Evolutionary conservation across 2,329 filamentous ascomycete species (phyloP).

Genomic region (Trichoderma lentiforme): DNA sequence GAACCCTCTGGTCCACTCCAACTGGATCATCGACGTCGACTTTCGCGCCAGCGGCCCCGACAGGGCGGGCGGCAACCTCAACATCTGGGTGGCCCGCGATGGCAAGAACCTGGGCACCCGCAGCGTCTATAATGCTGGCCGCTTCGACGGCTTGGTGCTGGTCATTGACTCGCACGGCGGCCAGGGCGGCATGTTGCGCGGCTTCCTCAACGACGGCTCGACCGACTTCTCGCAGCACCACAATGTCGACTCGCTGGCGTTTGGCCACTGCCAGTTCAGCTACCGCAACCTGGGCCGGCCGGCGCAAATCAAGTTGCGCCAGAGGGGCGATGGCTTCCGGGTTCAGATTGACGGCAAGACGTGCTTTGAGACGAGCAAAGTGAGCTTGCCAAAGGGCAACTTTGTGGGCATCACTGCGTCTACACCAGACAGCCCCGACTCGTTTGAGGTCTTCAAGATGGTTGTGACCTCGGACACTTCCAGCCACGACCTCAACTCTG

Average conservation of each 20-base stretch:
- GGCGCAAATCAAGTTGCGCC: slow-evolving; percentile 71
- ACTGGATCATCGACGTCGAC: slow-evolving; percentile 81
- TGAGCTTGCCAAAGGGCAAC: slow-evolving; percentile 76
- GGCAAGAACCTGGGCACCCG: slow-evolving; percentile 64
- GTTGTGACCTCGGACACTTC: slow-evolving; percentile 60
- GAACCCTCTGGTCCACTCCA: slow-evolving; percentile 54
- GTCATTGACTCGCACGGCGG: slow-evolving; percentile 79
- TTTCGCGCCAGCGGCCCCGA: slow-evolving; percentile 87
- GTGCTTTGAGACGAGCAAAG: slow-evolving; percentile 81
- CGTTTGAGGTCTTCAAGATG: slow-evolving; percentile 89
- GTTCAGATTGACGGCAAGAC: slow-evolving; percentile 75
- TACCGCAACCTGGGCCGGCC: slow-evolving; percentile 91
- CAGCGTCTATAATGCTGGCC: slow-evolving; percentile 79
- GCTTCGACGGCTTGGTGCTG: slow-evolving; percentile 87
- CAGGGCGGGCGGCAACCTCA: slow-evolving; percentile 80
- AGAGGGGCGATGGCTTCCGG: slow-evolving; percentile 62
- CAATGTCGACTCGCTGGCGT: slow-evolving; percentile 79
- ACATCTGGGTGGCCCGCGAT: slow-evolving; percentile 83
- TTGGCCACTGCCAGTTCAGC: slow-evolving; percentile 85
- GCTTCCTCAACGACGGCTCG: slow-evolving; percentile 88
- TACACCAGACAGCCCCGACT: slow-evolving; percentile 87
- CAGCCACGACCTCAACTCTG: slow-evolving; percentile 21
- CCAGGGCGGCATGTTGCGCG: slow-evolving; percentile 78
- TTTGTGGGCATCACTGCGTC: slow-evolving; percentile 83
- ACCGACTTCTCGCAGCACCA: slow-evolving; percentile 74